A percentile compares a stretch with the other conserved stretches of the same genome.
These are phyloP conservation scores for Pisolithus microcarpus DNA, from an alignment of 768 basidiomycete genomes.

Conservation along the genomic window DNA sequence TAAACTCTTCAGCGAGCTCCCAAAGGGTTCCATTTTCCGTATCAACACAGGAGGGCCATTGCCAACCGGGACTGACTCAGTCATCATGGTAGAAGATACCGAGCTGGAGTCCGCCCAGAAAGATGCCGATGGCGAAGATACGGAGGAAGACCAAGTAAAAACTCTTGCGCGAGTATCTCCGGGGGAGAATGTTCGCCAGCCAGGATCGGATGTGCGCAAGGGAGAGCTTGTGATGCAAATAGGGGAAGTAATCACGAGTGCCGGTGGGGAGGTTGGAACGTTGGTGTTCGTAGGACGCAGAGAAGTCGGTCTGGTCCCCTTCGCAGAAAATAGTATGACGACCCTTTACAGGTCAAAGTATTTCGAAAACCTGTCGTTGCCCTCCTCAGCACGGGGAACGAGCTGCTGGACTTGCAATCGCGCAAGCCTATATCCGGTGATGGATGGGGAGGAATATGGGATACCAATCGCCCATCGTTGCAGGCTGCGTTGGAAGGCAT, in stretches of 20 bases:
- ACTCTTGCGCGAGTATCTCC: conserved; percentile 52
- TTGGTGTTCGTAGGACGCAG: conserved; percentile 70
- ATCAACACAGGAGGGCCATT: conserved; percentile 85
- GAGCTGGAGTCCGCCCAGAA: conserved; percentile 51
- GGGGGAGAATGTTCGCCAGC: conserved; percentile 66
- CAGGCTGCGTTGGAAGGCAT: conserved; percentile 60
- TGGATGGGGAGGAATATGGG: conserved; percentile 70
- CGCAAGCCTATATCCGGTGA: conserved; percentile 25
- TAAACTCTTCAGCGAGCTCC: conserved; percentile 27
- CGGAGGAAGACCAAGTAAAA: conserved; percentile 68
- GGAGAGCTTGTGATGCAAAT: conserved; percentile 62
- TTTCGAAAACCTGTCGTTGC: conserved; percentile 70
- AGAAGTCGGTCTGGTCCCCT: conserved; percentile 39
- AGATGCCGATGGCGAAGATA: conserved; percentile 31
- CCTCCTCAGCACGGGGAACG: conserved; percentile 81
- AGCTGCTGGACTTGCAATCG: conserved; percentile 58
- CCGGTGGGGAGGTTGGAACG: conserved; percentile 81
- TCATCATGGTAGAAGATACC: conserved; percentile 94
- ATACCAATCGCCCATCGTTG: conserved; percentile 81
- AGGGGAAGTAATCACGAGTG: conserved; percentile 52
- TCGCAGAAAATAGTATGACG: neutral
- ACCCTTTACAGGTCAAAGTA: conserved; percentile 52
- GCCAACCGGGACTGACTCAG: conserved; percentile 65
- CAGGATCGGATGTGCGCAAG: conserved; percentile 65
- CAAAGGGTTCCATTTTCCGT: conserved; percentile 44